phyloP scores from a whole-genome alignment of 129 eudicot species.

The Helichrysum umbraculigerum region DNA sequence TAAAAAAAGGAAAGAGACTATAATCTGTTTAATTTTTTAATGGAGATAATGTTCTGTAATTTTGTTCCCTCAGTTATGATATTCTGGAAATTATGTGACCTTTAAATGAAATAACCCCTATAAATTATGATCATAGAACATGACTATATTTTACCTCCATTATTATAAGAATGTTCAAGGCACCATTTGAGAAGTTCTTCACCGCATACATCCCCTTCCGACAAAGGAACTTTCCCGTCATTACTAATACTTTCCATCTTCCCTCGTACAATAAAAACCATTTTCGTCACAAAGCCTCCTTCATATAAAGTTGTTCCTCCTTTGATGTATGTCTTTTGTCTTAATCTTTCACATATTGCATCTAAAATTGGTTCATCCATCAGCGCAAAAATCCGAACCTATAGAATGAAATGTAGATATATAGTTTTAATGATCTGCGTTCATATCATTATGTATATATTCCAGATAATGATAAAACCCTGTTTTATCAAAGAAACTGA shows the following conservation, averaged over 20 bases:
- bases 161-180: conserved; percentile 59
- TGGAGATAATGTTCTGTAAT: too few relatives aligned
- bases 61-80: too few relatives aligned
- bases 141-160: conserved; percentile 22
- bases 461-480: too few relatives aligned
- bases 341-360: conserved; percentile 67
- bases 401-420: conserved; percentile 10
- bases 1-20: too few relatives aligned
- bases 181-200: conserved; percentile 89
- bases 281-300: conserved; percentile 58
- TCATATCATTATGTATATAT: too few relatives aligned
- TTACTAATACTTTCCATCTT: conserved; percentile 19
- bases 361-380: conserved; percentile 74
- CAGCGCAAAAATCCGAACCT: conserved; percentile 62
- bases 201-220: conserved; percentile 77
- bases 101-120: too few relatives aligned
- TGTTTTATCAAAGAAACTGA: background rate
- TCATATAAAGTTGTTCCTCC: conserved; percentile 57
- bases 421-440: background rate
- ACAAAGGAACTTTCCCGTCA: conserved; percentile 27
- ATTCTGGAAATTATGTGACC: too few relatives aligned
- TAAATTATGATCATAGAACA: too few relatives aligned
- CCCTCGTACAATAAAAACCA: conserved; percentile 80
- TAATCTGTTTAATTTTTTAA: too few relatives aligned
- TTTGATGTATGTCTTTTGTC: conserved; percentile 62